Evolutionary conservation across 768 basidiomycete genomes (phyloP).

Genomic region (Daedaleopsis sinensis): DNA sequence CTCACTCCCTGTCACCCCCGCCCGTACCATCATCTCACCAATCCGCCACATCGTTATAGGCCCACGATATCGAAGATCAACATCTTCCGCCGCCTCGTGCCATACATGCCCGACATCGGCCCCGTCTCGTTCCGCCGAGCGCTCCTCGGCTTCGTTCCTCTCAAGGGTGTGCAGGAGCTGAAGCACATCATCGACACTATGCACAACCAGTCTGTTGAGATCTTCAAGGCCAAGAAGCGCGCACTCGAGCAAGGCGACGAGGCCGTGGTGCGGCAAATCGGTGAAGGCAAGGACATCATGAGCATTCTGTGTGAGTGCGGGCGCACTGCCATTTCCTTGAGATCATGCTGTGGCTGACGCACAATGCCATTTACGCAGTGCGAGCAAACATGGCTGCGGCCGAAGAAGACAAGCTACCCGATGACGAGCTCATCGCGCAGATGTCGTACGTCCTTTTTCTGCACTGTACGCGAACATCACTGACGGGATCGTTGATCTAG

Average conservation of each 20-base stretch:
- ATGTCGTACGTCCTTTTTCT: conserved; percentile 15
- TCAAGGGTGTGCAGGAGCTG: neutral
- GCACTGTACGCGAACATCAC: no score
- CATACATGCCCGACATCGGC: conserved; percentile 1
- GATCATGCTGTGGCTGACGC: neutral
- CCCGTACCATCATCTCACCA: neutral
- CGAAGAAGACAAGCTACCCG: conserved; percentile 20
- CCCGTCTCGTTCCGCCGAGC: neutral
- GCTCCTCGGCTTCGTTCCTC: conserved; percentile 5
- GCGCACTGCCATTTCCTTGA: neutral
- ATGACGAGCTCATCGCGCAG: conserved; percentile 25
- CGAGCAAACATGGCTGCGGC: conserved; percentile 22
- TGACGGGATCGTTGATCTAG: no score
- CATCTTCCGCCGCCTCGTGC: conserved; percentile 2
- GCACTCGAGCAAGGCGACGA: conserved; percentile 31
- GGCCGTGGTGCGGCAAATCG: conserved; percentile 29
- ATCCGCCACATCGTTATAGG: neutral
- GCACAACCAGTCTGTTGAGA: conserved; percentile 5
- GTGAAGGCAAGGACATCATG: conserved; percentile 50
- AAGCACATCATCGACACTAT: conserved; percentile 5
- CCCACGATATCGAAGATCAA: neutral
- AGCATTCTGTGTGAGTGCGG: conserved; percentile 46
- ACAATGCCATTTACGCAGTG: conserved; percentile 11
- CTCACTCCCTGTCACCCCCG: neutral
- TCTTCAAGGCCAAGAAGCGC: conserved; percentile 36